Percentiles rank a stretch among this genome's conserved stretches.
Conservation (phyloP, 208 protist genomes). For the Borovskyia barvae region DNA sequence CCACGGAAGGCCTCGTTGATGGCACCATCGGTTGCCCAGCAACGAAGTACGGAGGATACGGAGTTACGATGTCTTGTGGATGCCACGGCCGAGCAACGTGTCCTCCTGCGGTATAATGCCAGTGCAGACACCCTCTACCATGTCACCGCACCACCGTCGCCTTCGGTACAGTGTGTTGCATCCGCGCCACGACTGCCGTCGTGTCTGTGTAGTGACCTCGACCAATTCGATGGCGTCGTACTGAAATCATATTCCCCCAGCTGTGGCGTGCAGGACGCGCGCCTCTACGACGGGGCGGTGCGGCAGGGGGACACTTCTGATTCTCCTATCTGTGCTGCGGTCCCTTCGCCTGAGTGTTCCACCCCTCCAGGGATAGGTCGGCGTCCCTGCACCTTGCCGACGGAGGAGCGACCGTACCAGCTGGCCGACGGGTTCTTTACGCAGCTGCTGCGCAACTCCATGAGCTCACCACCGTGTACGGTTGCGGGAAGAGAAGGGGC, state of each 20-base stretch:
- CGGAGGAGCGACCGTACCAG: too few relatives aligned
- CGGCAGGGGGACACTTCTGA: background rate
- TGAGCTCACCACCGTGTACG: background rate
- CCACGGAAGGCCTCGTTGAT: too few relatives aligned
- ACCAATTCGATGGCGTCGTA: conserved; percentile 71
- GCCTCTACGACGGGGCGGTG: conserved; percentile 30
- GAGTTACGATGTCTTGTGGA: conserved; percentile 8
- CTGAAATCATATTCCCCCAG: conserved; percentile 80
- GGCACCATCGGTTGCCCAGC: too few relatives aligned
- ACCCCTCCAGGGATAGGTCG: too few relatives aligned
- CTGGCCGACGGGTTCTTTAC: conserved; percentile 69
- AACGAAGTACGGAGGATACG: background rate
- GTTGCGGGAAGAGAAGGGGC: background rate
- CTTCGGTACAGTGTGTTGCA: background rate
- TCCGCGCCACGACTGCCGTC: conserved; percentile 5
- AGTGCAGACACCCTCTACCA: background rate
- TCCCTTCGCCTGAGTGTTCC: too few relatives aligned
- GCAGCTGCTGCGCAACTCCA: conserved; percentile 27
- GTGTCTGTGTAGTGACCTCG: conserved; percentile 1
- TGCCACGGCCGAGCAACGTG: background rate
- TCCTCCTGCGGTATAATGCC: background rate
- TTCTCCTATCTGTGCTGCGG: background rate
- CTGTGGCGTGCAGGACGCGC: conserved; percentile 76
- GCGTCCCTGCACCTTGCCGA: too few relatives aligned
- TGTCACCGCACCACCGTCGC: background rate